Percentiles rank a stretch among this genome's conserved stretches.
Evolutionary conservation across 495 filamentous ascomycete species (phyloP).

Genomic region (Parachaetomium inaequale): DNA sequence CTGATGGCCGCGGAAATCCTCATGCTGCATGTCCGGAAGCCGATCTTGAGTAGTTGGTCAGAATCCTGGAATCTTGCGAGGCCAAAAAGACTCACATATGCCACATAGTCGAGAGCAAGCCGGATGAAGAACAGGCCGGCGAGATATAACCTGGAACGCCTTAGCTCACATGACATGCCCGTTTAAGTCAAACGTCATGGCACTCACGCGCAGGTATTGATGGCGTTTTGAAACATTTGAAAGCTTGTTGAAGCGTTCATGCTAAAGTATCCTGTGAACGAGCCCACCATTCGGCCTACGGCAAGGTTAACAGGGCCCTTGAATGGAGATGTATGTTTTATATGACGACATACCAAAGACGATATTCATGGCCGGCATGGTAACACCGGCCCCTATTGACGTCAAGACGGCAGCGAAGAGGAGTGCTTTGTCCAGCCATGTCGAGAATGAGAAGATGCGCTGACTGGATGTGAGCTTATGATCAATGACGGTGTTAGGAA

Average conservation of each 20-base stretch:
- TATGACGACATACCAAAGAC: slow-evolving; percentile 37
- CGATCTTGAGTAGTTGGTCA: slow-evolving; percentile 35
- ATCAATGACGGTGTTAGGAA: not conserved
- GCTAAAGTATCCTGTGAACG: slow-evolving; percentile 30
- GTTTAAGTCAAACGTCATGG: not conserved
- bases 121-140: slow-evolving; percentile 62
- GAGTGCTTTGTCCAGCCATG: slow-evolving; percentile 41
- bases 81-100: slow-evolving; percentile 42
- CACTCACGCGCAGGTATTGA: slow-evolving; percentile 33
- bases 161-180: not conserved
- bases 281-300: slow-evolving; percentile 43
- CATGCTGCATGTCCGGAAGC: slow-evolving; percentile 52
- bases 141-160: slow-evolving; percentile 47
- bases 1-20: slow-evolving; percentile 54
- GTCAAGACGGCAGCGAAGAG: slow-evolving; percentile 40
- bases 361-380: slow-evolving; percentile 48
- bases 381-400: slow-evolving; percentile 50
- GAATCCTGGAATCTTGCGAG: not conserved
- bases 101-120: slow-evolving; percentile 54
- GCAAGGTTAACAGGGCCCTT: not conserved
- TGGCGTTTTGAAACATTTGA: slow-evolving; percentile 29
- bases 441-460: slow-evolving; percentile 50
- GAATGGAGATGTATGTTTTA: not conserved
- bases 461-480: slow-evolving; percentile 22
- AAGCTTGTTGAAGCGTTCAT: slow-evolving; percentile 23